Evolutionary conservation across 805 yeast species (phyloP), one percentile per base, ranked within the genome.

Genomic region (Debaryomyces castellii): DNA sequence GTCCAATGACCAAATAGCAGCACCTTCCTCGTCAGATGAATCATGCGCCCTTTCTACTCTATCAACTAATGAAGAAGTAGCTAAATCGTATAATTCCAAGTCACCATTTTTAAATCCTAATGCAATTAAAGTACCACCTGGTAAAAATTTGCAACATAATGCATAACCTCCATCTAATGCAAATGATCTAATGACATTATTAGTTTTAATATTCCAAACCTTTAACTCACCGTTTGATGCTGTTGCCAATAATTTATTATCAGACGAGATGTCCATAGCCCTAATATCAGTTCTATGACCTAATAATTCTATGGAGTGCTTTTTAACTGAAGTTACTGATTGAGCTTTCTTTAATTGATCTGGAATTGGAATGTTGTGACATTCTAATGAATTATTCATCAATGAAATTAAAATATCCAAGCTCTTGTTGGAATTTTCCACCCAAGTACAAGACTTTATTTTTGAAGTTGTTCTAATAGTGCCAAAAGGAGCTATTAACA

Each of bases 281-380:
- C 99, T 78, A 22, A 92, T 77, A 64, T 94, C 99, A 2, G 89
- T 82, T 61, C 97, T 81, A 64, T 91, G 97, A 17, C 99, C 99
- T 43, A 80, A 77, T 35, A 82, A 65, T 41, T 90, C 96, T 18
- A 94, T 73, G 2, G 83, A 65, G 55, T 79, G 79, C 37, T 74
- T 67, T 51, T 77, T 82, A 3, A 62, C 66, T 1, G 83, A 65
- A 3, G 69, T 57, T 8, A 76, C 55, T 9, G 66, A 60, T 22
- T 57, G 56, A 30, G 76, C 74, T 49, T 84, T 85, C 49, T 77
- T 77, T 43, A 67, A 39, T 30, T 75, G 73, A 44, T 85, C 88
- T 5, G 87, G 84, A 9, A 81, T 50, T 14, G 74, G 68, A 16
- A 87, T 64, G 1, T 74, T 60, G 66, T 85, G 84, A 57, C 80